Conservation (phyloP, 1,284 basidiomycete species). For the Irpex sp. region DNA sequence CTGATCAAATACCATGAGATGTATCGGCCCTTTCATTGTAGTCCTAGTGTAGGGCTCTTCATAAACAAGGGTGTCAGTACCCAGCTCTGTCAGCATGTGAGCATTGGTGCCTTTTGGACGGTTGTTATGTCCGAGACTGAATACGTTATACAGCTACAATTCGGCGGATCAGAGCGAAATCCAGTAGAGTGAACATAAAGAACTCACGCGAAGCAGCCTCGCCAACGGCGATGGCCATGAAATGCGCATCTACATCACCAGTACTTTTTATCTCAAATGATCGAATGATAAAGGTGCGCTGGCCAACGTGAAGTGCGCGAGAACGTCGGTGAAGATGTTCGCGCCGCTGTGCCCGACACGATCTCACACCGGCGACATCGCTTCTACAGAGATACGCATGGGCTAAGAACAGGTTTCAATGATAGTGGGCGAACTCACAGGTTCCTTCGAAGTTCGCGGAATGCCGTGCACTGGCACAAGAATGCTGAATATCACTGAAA, state of each 20-base stretch:
- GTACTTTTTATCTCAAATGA: neutral
- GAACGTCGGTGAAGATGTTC: conserved; percentile 20
- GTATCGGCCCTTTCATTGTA: neutral
- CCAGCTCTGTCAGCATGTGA: neutral
- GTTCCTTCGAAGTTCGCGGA: neutral
- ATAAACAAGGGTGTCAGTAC: neutral
- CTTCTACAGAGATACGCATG: neutral
- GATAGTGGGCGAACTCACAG: neutral
- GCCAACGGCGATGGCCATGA: neutral
- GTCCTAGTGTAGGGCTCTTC: neutral
- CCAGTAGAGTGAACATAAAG: neutral
- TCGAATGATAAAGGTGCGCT: neutral
- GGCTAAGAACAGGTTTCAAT: neutral
- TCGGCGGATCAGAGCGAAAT: neutral
- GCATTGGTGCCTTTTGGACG: too few species aligned
- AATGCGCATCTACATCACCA: neutral
- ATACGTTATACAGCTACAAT: neutral
- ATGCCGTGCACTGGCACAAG: too few species aligned
- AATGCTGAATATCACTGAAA: too few species aligned
- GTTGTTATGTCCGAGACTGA: neutral
- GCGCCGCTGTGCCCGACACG: conserved; percentile 34
- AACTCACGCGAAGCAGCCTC: neutral
- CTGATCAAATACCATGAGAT: neutral
- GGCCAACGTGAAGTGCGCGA: neutral
- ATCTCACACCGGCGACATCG: conserved; percentile 18